Conservation (phyloP, 148 eudicot genomes). For the Cornus kousa region DNA sequence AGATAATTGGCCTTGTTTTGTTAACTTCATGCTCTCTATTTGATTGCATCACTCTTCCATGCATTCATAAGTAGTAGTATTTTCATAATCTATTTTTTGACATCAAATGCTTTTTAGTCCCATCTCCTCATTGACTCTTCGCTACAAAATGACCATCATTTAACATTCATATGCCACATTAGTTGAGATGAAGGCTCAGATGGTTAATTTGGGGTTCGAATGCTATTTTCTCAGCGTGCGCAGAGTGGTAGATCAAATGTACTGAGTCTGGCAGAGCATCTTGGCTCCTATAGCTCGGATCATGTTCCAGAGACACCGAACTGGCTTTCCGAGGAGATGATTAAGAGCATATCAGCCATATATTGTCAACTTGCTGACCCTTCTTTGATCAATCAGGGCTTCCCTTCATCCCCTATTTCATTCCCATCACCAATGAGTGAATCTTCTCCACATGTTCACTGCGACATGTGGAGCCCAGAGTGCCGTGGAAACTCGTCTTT, state of each 20-base stretch:
- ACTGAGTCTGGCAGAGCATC: slow-evolving; percentile 40
- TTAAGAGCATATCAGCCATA: slow-evolving; percentile 59
- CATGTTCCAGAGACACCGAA: slow-evolving; percentile 52
- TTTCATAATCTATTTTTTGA: too few species aligned
- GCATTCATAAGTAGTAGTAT: too few species aligned
- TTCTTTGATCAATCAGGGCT: slow-evolving; percentile 25
- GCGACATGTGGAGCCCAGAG: slow-evolving; percentile 37
- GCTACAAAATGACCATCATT: too few species aligned
- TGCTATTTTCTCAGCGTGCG: slow-evolving; percentile 31
- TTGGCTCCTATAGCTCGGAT: slow-evolving; percentile 23
- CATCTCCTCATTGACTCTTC: too few species aligned
- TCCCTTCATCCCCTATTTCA: slow-evolving; percentile 47
- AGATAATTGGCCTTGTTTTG: too few species aligned
- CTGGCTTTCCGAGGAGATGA: slow-evolving; percentile 78
- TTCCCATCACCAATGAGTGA: slow-evolving; percentile 38
- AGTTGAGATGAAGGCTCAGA: too few species aligned
- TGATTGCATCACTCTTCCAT: too few species aligned
- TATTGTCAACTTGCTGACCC: slow-evolving; percentile 50
- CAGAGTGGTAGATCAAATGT: slow-evolving; percentile 28
- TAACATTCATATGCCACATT: neutral
- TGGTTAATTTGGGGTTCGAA: neutral
- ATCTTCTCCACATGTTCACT: slow-evolving; percentile 35
- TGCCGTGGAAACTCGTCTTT: slow-evolving; percentile 30
- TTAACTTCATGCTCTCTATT: too few species aligned
- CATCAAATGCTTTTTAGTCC: too few species aligned